Evolutionary conservation across 768 basidiomycete genomes (phyloP), one percentile per base, ranked within the genome.

Genomic region (Psilocybe subaeruginosa): DNA sequence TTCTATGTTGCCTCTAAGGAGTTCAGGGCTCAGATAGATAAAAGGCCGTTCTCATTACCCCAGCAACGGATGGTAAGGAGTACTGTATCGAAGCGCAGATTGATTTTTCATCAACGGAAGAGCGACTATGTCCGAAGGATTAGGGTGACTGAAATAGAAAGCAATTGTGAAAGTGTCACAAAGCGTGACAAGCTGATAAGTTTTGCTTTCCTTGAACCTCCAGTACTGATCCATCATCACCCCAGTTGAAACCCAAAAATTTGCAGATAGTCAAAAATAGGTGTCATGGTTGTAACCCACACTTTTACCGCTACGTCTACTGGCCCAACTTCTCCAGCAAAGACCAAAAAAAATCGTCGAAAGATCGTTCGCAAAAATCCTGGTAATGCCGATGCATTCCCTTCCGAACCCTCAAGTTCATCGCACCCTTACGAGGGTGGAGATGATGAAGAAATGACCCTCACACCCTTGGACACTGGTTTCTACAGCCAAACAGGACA

Each of bases 281-380:
- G 41, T 5, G 14, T 29, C 60, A 83, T 83, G 81, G 81, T 82
- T 55, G 81, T 78, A 35, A 70, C 75, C 29, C 73, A 77, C 56
- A 53, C 68, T 19, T 30, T 70, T 46, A 58, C 69, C 54, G 58
- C 60, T 29, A 30, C 64, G 66, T 43, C 68, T 64, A 54, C 57
- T 59, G 54, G 61, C 66, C 47, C 43, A 9, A 59, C 31, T 11
- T 59, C 51, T 39, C 55, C 58, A 56, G 14, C 47, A 60, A 65
- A 64, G 46, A 43, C 61, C 46, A 70, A 69, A 41, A 80, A 78
- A 66, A 80, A 78, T 64, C 73, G 79, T 29, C 68, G 79, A 64
- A 79, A 70, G 72, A 69, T 76, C 11, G 66, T 68, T 30, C 75
- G 76, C 62, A 80, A 80, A 69, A 66, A 66, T 19, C 64, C 67